Percentiles rank a stretch among this genome's conserved stretches.
These are phyloP conservation scores for Collariella sp. DNA, from an alignment of 495 filamentous ascomycete genomes.

Conservation along the genomic window DNA sequence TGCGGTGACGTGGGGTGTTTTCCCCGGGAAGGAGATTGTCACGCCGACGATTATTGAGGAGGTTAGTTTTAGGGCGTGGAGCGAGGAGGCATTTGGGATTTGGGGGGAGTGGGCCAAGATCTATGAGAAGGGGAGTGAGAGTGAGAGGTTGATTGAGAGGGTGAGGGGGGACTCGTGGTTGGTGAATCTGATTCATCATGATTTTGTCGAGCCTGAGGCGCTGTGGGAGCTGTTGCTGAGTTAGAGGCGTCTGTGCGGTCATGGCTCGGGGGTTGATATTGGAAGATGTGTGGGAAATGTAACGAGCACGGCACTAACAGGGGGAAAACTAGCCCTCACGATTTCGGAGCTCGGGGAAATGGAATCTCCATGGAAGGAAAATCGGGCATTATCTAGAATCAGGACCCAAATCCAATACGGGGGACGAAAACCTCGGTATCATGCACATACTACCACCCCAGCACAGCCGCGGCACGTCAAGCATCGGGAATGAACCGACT, in stretches of 20 bases:
- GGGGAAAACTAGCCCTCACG: no score
- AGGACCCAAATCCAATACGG: no score
- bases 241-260: neutral
- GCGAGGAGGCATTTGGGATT: constrained; percentile 90
- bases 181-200: constrained; percentile 85
- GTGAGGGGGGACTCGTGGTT: constrained; percentile 69
- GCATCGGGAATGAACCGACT: no score
- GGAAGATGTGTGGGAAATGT: no score
- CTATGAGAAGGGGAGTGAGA: constrained; percentile 56
- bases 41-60: constrained; percentile 97
- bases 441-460: no score
- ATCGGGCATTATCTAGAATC: no score
- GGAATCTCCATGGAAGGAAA: no score
- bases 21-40: constrained; percentile 92
- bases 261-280: neutral
- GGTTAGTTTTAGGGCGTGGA: constrained; percentile 89
- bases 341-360: no score
- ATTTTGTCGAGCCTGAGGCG: constrained; percentile 57
- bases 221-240: constrained; percentile 48
- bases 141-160: constrained; percentile 56
- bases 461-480: no score
- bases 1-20: constrained; percentile 94
- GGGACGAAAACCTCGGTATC: no score
- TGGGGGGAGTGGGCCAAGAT: constrained; percentile 91
- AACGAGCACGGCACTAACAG: no score